phyloP scores from a whole-genome alignment of 768 basidiomycete genomes.

The Asterophora parasitica region DNA sequence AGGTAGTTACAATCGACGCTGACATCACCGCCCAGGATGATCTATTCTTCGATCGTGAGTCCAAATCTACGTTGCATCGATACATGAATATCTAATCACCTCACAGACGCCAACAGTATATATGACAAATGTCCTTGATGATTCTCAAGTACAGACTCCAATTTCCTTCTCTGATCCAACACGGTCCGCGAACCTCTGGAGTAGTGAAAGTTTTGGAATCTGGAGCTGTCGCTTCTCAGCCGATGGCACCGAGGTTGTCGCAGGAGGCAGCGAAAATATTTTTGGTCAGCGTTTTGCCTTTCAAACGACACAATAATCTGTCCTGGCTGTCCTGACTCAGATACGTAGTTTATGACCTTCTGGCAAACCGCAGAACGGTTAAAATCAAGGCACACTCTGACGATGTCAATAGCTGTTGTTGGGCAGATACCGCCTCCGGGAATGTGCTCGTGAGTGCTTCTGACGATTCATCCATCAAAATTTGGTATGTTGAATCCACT shows the following conservation, averaged over 20 bases:
- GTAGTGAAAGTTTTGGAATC: conserved; percentile 59
- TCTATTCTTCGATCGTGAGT: conserved; percentile 85
- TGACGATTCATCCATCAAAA: conserved; percentile 91
- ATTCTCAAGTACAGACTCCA: conserved; percentile 55
- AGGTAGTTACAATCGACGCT: background rate
- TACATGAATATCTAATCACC: conserved; percentile 4
- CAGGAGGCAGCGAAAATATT: conserved; percentile 81
- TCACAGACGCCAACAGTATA: conserved; percentile 65
- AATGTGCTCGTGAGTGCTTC: conserved; percentile 95
- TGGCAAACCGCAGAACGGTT: conserved; percentile 72
- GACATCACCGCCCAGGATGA: conserved; percentile 51
- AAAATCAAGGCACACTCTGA: conserved; percentile 83
- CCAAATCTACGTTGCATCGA: background rate
- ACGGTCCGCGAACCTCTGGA: conserved; percentile 31
- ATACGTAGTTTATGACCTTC: conserved; percentile 80
- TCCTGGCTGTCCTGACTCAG: conserved; percentile 6
- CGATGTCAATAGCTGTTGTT: conserved; percentile 95
- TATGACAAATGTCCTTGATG: conserved; percentile 69
- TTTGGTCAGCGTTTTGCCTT: conserved; percentile 44
- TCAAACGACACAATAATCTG: background rate
- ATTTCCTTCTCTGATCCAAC: conserved; percentile 53
- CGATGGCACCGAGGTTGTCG: conserved; percentile 92
- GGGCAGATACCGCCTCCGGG: conserved; percentile 89
- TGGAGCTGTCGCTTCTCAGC: conserved; percentile 97
- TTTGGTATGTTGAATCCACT: conserved; percentile 67